phyloP scores from a whole-genome alignment of 176 grass and related monocot species.

The Avena eriantha region DNA sequence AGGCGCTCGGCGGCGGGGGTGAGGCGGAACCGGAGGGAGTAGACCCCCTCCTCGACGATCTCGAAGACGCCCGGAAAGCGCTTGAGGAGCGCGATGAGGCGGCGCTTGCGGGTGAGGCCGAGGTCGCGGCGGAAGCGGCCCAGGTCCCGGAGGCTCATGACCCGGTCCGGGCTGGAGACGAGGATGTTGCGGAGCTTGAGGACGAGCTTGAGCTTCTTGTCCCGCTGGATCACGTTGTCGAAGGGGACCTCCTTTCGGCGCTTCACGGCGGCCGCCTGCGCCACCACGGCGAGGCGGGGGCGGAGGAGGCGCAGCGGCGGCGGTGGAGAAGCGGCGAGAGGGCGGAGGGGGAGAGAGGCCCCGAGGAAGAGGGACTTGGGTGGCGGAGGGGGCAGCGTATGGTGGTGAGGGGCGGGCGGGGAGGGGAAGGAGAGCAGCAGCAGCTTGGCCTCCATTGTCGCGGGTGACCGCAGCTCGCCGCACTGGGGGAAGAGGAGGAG shows the following conservation, averaged over 20 bases:
- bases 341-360: constrained; percentile 31
- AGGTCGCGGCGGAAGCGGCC: constrained; percentile 91
- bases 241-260: constrained; percentile 86
- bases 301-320: constrained; percentile 43
- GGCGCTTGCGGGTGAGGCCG: constrained; percentile 89
- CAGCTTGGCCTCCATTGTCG: constrained; percentile 71
- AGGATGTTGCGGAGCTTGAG: constrained; percentile 94
- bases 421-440: constrained; percentile 60
- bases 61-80: constrained; percentile 85
- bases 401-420: constrained; percentile 25
- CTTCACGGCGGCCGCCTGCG: constrained; percentile 77
- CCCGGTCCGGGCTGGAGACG: constrained; percentile 68
- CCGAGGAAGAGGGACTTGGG: constrained; percentile 59
- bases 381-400: not conserved
- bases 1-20: constrained; percentile 80
- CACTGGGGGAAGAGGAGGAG: not conserved
- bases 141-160: constrained; percentile 90
- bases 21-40: constrained; percentile 79
- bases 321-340: constrained; percentile 20
- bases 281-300: constrained; percentile 47
- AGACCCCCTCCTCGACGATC: constrained; percentile 90
- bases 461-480: constrained; percentile 28
- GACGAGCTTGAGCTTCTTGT: constrained; percentile 97
- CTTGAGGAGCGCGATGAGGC: constrained; percentile 89
- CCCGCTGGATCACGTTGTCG: constrained; percentile 89